A percentile compares a stretch with the other conserved stretches of the same genome.
Conservation (phyloP, 768 basidiomycete species). For the Lanmaoa pseudosensibilis region DNA sequence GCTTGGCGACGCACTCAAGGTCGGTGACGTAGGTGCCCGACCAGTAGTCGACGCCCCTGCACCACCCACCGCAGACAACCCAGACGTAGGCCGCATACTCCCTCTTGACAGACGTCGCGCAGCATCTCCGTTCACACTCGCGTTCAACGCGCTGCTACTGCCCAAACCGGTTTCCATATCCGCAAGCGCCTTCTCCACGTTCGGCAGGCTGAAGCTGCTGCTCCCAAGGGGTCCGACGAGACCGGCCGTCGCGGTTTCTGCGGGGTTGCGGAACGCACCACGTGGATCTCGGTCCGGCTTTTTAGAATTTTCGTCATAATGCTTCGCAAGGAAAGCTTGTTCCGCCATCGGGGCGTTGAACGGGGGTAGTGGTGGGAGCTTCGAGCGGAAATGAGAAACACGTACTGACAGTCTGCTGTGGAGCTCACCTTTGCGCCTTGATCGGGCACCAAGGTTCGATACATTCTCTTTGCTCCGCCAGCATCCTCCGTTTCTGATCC, state of each 20-base stretch:
- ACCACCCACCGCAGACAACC: slow-evolving; percentile 41
- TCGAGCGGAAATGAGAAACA: slow-evolving; percentile 1
- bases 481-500: slow-evolving; percentile 42
- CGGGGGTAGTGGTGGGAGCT: slow-evolving; percentile 68
- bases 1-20: slow-evolving; percentile 39
- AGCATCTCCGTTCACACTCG: slow-evolving; percentile 38
- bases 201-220: slow-evolving; percentile 81
- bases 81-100: slow-evolving; percentile 32
- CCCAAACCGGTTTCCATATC: slow-evolving; percentile 77
- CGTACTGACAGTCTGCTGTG: not conserved
- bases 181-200: slow-evolving; percentile 81
- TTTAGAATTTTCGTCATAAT: slow-evolving; percentile 90
- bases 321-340: slow-evolving; percentile 85
- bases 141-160: slow-evolving; percentile 32
- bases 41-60: slow-evolving; percentile 33
- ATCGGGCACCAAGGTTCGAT: slow-evolving; percentile 70
- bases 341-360: slow-evolving; percentile 85
- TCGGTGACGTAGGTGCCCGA: slow-evolving; percentile 42
- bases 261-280: slow-evolving; percentile 78
- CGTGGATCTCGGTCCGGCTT: slow-evolving; percentile 90
- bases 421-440: slow-evolving; percentile 65
- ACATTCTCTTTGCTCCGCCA: slow-evolving; percentile 64
- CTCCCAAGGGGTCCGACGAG: slow-evolving; percentile 93
- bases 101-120: slow-evolving; percentile 35
- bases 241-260: slow-evolving; percentile 59